Evolutionary conservation across 768 basidiomycete species (phyloP).

Genomic region (Tylopilus subfusipes): DNA sequence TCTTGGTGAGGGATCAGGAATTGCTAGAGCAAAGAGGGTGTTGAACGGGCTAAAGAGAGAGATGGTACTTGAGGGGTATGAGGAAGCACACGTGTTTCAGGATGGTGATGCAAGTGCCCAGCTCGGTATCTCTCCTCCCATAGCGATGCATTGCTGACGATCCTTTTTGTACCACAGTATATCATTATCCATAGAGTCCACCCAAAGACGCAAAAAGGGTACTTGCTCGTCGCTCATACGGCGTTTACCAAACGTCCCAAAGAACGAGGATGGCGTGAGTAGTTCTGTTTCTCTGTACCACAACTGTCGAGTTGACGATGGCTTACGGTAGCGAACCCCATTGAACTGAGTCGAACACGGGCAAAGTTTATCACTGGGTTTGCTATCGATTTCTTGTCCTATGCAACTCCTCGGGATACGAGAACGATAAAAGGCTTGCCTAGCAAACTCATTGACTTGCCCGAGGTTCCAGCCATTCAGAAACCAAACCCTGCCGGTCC

Average conservation of each 20-base stretch:
- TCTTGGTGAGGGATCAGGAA: constrained; percentile 53
- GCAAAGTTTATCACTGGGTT: constrained; percentile 82
- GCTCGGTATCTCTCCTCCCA: neutral
- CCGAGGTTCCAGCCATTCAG: constrained; percentile 53
- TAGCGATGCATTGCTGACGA: neutral
- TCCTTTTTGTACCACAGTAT: constrained; percentile 53
- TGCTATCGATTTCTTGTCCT: constrained; percentile 62
- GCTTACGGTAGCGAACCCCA: constrained; percentile 61
- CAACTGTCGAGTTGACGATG: neutral
- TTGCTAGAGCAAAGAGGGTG: constrained; percentile 59
- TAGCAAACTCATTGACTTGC: constrained; percentile 61
- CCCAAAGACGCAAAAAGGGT: constrained; percentile 86
- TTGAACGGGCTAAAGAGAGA: constrained; percentile 88
- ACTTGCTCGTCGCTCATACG: constrained; percentile 87
- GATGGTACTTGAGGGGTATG: constrained; percentile 82
- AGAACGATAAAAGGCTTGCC: constrained; percentile 68
- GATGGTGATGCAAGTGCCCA: constrained; percentile 78
- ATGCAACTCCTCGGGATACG: constrained; percentile 48
- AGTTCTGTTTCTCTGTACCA: neutral
- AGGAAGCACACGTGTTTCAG: constrained; percentile 95
- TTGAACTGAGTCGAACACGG: constrained; percentile 76
- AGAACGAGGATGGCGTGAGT: constrained; percentile 76
- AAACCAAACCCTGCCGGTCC: constrained; percentile 64
- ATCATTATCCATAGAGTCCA: constrained; percentile 92
- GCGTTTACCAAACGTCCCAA: constrained; percentile 83